These are phyloP conservation scores for Pelargonium nanum DNA, from an alignment of 345 rosid species.

Conservation along the genomic window DNA sequence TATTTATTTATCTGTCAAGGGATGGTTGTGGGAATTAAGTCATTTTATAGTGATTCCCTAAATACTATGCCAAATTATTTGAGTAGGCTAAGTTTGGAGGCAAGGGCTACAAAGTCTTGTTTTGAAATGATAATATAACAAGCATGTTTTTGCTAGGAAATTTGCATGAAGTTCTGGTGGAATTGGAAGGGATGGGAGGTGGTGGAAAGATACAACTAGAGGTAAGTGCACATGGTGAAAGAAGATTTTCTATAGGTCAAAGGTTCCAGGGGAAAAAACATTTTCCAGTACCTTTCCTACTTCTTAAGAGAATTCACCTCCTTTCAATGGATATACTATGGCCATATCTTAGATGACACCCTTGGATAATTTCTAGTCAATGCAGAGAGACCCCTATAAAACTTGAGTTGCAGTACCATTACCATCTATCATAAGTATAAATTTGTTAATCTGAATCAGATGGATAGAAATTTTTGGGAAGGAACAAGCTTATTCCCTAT, in stretches of 20 bases:
- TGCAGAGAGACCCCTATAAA: too few relatives aligned
- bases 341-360: neutral
- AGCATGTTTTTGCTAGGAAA: constrained; percentile 39
- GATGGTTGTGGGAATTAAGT: neutral
- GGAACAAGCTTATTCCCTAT: too few relatives aligned
- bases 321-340: neutral
- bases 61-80: neutral
- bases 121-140: constrained; percentile 1
- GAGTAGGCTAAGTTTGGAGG: neutral
- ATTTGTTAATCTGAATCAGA: too few relatives aligned
- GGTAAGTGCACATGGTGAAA: constrained; percentile 35
- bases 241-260: neutral
- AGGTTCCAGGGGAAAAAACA: neutral
- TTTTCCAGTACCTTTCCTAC: constrained; percentile 3
- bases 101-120: constrained; percentile 1
- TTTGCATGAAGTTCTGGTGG: constrained; percentile 51
- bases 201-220: constrained; percentile 84
- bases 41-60: neutral
- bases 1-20: too few relatives aligned
- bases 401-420: too few relatives aligned
- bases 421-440: too few relatives aligned
- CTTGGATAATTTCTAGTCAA: neutral
- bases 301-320: neutral
- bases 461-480: too few relatives aligned
- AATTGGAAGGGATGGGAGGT: constrained; percentile 95